Percentiles rank a stretch among this genome's conserved stretches.
phyloP scores from a whole-genome alignment of 2,329 filamentous ascomycete species.

The Didymella lethalis region DNA sequence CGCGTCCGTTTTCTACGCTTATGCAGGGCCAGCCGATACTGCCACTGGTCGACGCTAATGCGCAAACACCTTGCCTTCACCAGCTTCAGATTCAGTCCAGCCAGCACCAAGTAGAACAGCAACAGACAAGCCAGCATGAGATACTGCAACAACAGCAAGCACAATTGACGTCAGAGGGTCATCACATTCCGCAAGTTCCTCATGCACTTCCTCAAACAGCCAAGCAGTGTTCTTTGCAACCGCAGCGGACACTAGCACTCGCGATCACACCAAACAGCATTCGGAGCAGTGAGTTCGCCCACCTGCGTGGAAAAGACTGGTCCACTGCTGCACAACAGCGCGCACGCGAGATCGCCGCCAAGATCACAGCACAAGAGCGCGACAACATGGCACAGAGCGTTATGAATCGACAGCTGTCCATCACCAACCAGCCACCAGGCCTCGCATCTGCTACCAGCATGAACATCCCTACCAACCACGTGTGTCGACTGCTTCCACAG shows the following conservation, averaged over 20 bases:
- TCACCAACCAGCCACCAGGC: background rate
- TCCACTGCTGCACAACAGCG: constrained; percentile 3
- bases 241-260: background rate
- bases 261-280: background rate
- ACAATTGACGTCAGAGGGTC: background rate
- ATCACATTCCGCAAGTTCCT: background rate
- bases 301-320: constrained; percentile 1
- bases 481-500: background rate
- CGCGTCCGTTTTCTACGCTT: background rate
- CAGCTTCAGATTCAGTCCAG: background rate
- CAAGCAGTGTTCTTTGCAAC: background rate
- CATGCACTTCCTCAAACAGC: background rate
- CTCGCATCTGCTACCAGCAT: background rate
- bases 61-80: background rate
- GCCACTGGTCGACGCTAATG: background rate
- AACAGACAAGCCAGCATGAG: background rate
- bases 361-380: background rate
- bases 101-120: background rate
- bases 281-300: background rate
- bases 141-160: background rate
- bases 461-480: background rate
- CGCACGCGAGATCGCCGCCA: constrained; percentile 4
- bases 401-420: background rate
- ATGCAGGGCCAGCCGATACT: background rate
- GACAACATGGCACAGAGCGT: constrained; percentile 1